Evolutionary conservation across 805 yeast genomes (phyloP).

Genomic region (Myxozyma neglecta): DNA sequence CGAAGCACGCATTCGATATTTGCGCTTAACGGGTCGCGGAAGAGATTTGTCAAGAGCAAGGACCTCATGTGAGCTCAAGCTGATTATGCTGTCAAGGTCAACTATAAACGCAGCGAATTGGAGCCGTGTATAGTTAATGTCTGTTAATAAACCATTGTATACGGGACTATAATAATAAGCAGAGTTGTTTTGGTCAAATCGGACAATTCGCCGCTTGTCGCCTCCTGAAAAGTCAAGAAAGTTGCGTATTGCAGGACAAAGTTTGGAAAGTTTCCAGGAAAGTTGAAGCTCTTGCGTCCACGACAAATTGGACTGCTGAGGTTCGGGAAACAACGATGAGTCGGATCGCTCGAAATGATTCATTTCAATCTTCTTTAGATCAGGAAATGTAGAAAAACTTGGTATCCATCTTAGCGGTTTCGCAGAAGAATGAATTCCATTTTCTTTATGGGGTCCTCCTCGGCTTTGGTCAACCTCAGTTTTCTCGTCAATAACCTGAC

Average conservation of each 20-base stretch:
- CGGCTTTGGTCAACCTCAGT: too few species aligned
- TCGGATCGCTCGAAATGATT: not conserved
- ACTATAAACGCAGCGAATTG: constrained; percentile 3
- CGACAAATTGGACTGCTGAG: not conserved
- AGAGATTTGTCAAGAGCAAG: not conserved
- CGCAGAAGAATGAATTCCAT: too few species aligned
- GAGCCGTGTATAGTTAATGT: not conserved
- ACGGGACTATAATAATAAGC: constrained; percentile 1
- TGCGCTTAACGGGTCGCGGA: constrained; percentile 1
- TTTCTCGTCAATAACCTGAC: not conserved
- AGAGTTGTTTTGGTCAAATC: not conserved
- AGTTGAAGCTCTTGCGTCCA: not conserved
- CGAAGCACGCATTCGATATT: constrained; percentile 3
- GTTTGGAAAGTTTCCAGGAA: not conserved
- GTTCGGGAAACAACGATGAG: not conserved
- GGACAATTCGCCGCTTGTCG: not conserved
- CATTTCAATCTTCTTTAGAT: not conserved
- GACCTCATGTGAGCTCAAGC: not conserved
- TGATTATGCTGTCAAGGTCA: constrained; percentile 1
- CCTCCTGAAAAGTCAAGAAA: not conserved
- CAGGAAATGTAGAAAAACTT: not conserved
- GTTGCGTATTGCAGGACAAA: not conserved
- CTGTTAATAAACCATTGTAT: not conserved
- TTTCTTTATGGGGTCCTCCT: too few species aligned
- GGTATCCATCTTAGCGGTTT: not conserved